Evolutionary conservation across 2,329 filamentous ascomycete genomes (phyloP).

Genomic region (Echinosphaeria canescens): DNA sequence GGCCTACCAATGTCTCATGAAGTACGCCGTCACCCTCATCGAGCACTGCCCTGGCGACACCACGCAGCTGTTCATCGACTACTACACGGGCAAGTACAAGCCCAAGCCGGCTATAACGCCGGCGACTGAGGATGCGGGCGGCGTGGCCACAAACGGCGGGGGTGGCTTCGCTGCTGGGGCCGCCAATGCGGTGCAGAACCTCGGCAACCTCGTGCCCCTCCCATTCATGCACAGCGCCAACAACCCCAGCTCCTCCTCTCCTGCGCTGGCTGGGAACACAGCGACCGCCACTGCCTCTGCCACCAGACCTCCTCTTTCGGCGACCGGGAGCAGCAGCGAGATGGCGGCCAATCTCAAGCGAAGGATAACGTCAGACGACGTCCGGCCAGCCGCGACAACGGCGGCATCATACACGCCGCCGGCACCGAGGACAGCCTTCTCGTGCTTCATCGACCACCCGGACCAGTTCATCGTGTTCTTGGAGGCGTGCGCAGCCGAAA

Average conservation of each 20-base stretch:
- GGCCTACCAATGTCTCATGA: conserved; percentile 78
- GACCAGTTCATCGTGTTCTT: conserved; percentile 84
- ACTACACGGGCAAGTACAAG: conserved; percentile 72
- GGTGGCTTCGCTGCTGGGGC: conserved; percentile 32
- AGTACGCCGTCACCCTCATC: conserved; percentile 79
- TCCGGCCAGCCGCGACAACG: conserved; percentile 22
- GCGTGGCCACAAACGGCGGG: conserved; percentile 12
- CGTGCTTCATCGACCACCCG: conserved; percentile 86
- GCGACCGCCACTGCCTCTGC: conserved; percentile 34
- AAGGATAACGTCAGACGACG: too few relatives aligned
- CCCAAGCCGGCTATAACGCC: conserved; percentile 39
- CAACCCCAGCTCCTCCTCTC: conserved; percentile 28
- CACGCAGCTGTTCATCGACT: conserved; percentile 79
- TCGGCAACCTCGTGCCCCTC: conserved; percentile 64
- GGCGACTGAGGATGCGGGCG: conserved; percentile 11
- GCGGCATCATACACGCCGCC: conserved; percentile 51
- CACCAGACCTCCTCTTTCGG: too few relatives aligned
- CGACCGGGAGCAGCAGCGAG: too few relatives aligned
- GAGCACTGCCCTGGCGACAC: conserved; percentile 68
- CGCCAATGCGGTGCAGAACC: conserved; percentile 63
- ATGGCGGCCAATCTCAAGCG: too few relatives aligned
- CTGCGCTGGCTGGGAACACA: conserved; percentile 26
- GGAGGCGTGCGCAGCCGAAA: conserved; percentile 63
- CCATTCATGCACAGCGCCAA: conserved; percentile 59
- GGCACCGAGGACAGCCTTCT: conserved; percentile 75